Percentiles rank a stretch among this genome's conserved stretches.
Conservation (phyloP, 1,139 yeast genomes). For the Hemisphaericaspora xylanilytica region DNA sequence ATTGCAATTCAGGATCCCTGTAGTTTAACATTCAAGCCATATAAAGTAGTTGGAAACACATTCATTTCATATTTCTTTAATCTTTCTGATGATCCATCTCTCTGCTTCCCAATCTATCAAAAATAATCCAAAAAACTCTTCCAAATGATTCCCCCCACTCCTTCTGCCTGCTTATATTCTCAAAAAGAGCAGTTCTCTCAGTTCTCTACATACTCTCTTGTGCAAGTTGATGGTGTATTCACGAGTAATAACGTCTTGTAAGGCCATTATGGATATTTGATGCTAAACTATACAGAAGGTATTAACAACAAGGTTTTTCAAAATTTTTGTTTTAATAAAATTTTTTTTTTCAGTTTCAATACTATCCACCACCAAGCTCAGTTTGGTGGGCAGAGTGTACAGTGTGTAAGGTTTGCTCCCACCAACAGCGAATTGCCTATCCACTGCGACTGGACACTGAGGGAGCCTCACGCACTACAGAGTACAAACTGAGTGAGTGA, state of each 20-base stretch:
- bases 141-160: neutral
- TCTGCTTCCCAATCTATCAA: too few species aligned
- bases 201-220: slow-evolving; percentile 81
- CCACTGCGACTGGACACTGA: too few species aligned
- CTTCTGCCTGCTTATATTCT: too few species aligned
- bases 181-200: neutral
- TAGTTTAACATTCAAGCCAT: too few species aligned
- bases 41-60: too few species aligned
- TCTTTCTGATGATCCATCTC: too few species aligned
- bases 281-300: slow-evolving; percentile 3
- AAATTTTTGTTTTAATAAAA: slow-evolving; percentile 5
- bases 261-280: slow-evolving; percentile 65
- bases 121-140: too few species aligned
- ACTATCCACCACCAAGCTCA: too few species aligned
- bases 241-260: slow-evolving; percentile 99
- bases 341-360: slow-evolving; percentile 5
- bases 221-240: slow-evolving; percentile 99
- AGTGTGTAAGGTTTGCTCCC: too few species aligned
- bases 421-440: too few species aligned
- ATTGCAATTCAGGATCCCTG: too few species aligned
- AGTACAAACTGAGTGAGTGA: slow-evolving; percentile 5
- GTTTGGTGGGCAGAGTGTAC: slow-evolving; percentile 3
- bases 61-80: too few species aligned
- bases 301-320: slow-evolving; percentile 1
- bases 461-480: neutral